Evolutionary conservation across 108 stramenopile species (phyloP).

Genomic region (Cyclotella cryptica): DNA sequence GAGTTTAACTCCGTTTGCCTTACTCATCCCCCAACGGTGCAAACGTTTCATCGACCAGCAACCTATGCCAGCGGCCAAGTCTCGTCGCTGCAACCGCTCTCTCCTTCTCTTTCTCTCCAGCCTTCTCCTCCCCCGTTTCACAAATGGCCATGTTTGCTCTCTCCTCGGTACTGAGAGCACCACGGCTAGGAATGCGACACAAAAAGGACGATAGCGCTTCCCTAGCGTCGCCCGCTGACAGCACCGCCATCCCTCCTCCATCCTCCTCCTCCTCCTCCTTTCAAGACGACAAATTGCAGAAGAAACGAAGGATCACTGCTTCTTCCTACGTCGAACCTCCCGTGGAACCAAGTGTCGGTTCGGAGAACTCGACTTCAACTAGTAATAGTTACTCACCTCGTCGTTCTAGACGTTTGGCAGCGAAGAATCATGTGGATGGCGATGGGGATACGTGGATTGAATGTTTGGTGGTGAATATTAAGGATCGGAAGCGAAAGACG

Average conservation of each 20-base stretch:
- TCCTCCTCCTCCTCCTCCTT: too few relatives aligned
- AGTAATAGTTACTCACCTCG: neutral
- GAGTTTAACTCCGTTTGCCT: neutral
- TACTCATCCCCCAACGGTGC: neutral
- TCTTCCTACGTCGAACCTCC: neutral
- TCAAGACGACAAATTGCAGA: neutral
- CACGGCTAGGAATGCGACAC: slow-evolving; percentile 2
- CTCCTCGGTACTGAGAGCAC: slow-evolving; percentile 1
- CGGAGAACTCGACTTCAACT: neutral
- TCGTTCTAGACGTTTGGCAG: neutral
- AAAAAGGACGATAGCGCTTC: neutral
- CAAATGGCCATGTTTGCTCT: slow-evolving; percentile 1
- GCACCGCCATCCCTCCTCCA: neutral
- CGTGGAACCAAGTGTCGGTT: neutral
- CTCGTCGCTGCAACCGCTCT: neutral
- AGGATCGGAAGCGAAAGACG: slow-evolving; percentile 5
- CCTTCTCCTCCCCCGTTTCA: neutral
- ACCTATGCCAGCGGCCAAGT: neutral
- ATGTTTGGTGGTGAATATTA: slow-evolving; percentile 12
- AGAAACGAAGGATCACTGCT: neutral
- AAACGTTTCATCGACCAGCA: neutral
- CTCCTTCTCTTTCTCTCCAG: neutral
- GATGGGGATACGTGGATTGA: slow-evolving; percentile 28
- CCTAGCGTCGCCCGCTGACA: neutral
- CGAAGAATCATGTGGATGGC: neutral